Evolutionary conservation across 2,329 filamentous ascomycete species (phyloP).

Genomic region (Penicillium brasilianum): DNA sequence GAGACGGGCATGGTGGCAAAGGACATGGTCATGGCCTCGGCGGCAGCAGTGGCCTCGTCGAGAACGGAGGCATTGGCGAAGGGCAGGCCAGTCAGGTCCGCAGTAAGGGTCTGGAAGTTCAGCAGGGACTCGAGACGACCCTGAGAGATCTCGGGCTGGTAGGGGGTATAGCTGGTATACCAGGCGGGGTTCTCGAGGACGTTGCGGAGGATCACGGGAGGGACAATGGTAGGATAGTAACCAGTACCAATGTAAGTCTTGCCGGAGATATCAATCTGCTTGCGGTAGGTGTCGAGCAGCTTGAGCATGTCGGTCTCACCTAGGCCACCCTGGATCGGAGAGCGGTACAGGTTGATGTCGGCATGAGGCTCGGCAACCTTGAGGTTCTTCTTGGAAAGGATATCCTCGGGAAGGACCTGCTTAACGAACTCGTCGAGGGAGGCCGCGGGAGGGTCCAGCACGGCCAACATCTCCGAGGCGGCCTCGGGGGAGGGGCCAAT

Average conservation of each 20-base stretch:
- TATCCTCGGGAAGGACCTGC: constrained; percentile 80
- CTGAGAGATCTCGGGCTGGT: constrained; percentile 97
- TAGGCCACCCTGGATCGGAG: constrained; percentile 51
- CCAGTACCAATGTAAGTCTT: constrained; percentile 80
- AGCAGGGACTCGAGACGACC: constrained; percentile 88
- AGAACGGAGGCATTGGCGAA: constrained; percentile 90
- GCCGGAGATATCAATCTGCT: constrained; percentile 65
- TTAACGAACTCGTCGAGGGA: constrained; percentile 81
- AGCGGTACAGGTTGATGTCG: constrained; percentile 47
- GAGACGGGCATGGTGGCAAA: constrained; percentile 74
- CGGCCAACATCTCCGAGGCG: constrained; percentile 77
- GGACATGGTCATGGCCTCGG: constrained; percentile 94
- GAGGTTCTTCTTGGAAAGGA: constrained; percentile 70
- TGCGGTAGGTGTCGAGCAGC: constrained; percentile 47
- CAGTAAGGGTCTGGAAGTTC: constrained; percentile 94
- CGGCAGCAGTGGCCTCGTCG: constrained; percentile 89
- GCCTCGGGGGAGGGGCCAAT: constrained; percentile 79
- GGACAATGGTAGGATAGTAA: constrained; percentile 85
- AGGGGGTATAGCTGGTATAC: constrained; percentile 98
- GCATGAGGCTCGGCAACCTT: constrained; percentile 58
- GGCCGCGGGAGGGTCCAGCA: constrained; percentile 73
- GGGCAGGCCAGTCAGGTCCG: constrained; percentile 82
- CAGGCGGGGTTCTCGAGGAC: constrained; percentile 90
- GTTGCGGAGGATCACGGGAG: constrained; percentile 90
- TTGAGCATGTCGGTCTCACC: constrained; percentile 52